phyloP scores from a whole-genome alignment of 148 eudicot genomes.

The Mesembryanthemum crystallinum region DNA sequence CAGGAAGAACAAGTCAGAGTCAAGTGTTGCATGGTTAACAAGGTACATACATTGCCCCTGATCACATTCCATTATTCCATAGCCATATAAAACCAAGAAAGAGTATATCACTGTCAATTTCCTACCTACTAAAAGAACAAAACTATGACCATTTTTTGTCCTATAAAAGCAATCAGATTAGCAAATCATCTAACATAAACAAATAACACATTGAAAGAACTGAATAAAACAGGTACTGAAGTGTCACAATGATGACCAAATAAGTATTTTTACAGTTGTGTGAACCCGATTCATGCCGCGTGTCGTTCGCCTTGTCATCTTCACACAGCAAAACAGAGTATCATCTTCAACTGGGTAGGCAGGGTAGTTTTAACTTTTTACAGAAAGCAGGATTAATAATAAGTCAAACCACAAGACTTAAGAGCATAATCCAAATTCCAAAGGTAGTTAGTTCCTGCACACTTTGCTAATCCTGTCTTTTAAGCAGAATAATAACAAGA shows the following conservation, averaged over 20 bases:
- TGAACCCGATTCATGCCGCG: not conserved
- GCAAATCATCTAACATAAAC: too few species aligned
- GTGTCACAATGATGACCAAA: not conserved
- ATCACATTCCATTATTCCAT: too few species aligned
- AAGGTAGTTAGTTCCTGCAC: slow-evolving; percentile 8
- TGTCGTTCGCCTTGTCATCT: slow-evolving; percentile 1
- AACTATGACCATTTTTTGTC: too few species aligned
- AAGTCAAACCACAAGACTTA: not conserved
- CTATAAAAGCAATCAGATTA: too few species aligned
- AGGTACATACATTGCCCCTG: too few species aligned
- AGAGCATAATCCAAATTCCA: slow-evolving; percentile 9
- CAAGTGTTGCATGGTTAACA: too few species aligned
- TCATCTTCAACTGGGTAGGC: slow-evolving; percentile 32
- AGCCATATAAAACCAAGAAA: too few species aligned
- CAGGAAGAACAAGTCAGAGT: too few species aligned
- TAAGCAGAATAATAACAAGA: slow-evolving; percentile 11
- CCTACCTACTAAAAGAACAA: too few species aligned
- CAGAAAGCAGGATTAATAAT: slow-evolving; percentile 7
- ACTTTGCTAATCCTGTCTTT: slow-evolving; percentile 25
- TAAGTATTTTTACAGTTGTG: not conserved
- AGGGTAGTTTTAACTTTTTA: slow-evolving; percentile 19
- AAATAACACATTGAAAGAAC: too few species aligned
- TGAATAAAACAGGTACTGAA: not conserved
- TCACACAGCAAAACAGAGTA: slow-evolving; percentile 17
- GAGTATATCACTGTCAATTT: too few species aligned